Percentiles rank a stretch among this genome's conserved stretches.
phyloP scores from a whole-genome alignment of 768 basidiomycete genomes.

The Rossbeevera mucosa region DNA sequence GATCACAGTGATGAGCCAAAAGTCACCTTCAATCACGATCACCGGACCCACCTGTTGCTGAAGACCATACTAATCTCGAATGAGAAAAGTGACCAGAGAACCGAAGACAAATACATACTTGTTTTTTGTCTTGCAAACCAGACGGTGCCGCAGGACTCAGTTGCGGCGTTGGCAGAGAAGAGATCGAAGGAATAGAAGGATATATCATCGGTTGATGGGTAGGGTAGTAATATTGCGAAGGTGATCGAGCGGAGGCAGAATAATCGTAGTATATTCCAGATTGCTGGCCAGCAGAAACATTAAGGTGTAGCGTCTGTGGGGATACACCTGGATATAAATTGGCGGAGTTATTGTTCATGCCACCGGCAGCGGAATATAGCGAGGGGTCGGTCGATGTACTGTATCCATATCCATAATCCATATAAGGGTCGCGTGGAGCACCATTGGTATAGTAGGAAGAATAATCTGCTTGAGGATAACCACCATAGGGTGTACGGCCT shows the following conservation, averaged over 20 bases:
- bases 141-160: slow-evolving; percentile 37
- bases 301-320: slow-evolving; percentile 40
- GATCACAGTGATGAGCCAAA: neutral
- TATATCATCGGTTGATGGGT: slow-evolving; percentile 57
- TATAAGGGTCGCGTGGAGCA: slow-evolving; percentile 45
- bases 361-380: slow-evolving; percentile 46
- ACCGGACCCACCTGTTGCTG: slow-evolving; percentile 43
- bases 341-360: slow-evolving; percentile 40
- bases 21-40: neutral
- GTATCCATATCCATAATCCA: slow-evolving; percentile 57
- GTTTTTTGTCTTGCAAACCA: slow-evolving; percentile 52
- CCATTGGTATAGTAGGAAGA: slow-evolving; percentile 53
- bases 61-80: slow-evolving; percentile 35
- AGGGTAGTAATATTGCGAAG: slow-evolving; percentile 61
- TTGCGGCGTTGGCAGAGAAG: slow-evolving; percentile 52
- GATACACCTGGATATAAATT: slow-evolving; percentile 47
- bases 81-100: slow-evolving; percentile 10
- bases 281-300: slow-evolving; percentile 42
- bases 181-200: slow-evolving; percentile 46
- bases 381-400: slow-evolving; percentile 46
- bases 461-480: slow-evolving; percentile 55
- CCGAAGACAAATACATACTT: slow-evolving; percentile 37
- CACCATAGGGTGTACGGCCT: slow-evolving; percentile 43
- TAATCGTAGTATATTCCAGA: slow-evolving; percentile 60
- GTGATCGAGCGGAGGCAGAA: slow-evolving; percentile 40